Percentiles rank a stretch among this genome's conserved stretches.
phyloP scores from a whole-genome alignment of 2,329 filamentous ascomycete species.

The Paraphoma sp. region DNA sequence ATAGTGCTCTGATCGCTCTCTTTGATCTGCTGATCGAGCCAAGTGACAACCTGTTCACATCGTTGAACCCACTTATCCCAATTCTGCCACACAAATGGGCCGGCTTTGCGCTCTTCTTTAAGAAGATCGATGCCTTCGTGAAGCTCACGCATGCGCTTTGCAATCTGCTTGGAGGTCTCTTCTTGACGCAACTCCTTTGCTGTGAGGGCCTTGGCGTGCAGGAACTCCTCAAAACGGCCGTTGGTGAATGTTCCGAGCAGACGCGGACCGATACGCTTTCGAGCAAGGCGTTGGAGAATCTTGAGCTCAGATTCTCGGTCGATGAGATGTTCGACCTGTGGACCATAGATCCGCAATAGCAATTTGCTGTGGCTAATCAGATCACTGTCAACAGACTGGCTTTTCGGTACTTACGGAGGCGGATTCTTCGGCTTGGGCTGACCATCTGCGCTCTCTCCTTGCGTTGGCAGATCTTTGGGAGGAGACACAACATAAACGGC shows the following conservation, averaged over 20 bases:
- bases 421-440: constrained; percentile 52
- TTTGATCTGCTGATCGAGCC: constrained; percentile 68
- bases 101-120: constrained; percentile 75
- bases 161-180: constrained; percentile 88
- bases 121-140: constrained; percentile 92
- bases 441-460: constrained; percentile 47
- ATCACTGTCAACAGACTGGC: neutral
- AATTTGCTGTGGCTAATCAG: constrained; percentile 66
- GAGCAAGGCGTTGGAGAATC: constrained; percentile 83
- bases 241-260: constrained; percentile 92
- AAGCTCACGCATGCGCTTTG: constrained; percentile 95
- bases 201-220: constrained; percentile 83
- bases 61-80: constrained; percentile 90
- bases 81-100: constrained; percentile 86
- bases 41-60: constrained; percentile 65
- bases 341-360: constrained; percentile 89
- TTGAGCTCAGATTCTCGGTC: constrained; percentile 89
- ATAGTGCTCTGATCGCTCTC: constrained; percentile 37
- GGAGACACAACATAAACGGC: constrained; percentile 94
- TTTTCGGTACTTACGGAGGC: constrained; percentile 57
- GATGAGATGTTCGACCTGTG: constrained; percentile 94
- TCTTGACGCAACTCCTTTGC: constrained; percentile 77
- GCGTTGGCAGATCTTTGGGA: constrained; percentile 65
- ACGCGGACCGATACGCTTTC: constrained; percentile 91
- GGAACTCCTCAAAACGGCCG: constrained; percentile 93